These are phyloP conservation scores for Eremochloa ophiuroides DNA, from an alignment of 176 grass and related monocot genomes.

Conservation along the genomic window DNA sequence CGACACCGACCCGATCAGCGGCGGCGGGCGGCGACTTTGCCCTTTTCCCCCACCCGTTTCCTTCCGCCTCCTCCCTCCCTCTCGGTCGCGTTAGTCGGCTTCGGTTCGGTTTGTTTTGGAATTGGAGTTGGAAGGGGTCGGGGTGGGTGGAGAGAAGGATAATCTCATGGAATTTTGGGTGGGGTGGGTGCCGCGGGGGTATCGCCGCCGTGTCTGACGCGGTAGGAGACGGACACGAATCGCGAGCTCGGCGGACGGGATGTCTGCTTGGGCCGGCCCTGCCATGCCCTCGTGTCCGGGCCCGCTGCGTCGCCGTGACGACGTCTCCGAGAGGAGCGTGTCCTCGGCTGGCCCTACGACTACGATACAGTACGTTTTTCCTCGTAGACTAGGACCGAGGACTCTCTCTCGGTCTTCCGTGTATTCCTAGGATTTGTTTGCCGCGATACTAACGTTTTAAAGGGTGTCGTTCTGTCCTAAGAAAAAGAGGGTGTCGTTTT, in stretches of 20 bases:
- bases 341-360: no score
- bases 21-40: neutral
- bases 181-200: neutral
- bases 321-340: neutral
- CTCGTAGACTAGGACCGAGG: no score
- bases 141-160: neutral
- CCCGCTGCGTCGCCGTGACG: neutral
- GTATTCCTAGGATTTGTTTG: no score
- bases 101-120: neutral
- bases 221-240: neutral
- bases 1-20: neutral
- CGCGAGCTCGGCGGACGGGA: neutral
- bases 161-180: neutral
- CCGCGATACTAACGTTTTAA: no score
- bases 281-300: neutral
- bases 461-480: no score
- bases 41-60: neutral
- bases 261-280: neutral
- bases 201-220: neutral
- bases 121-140: slow-evolving; percentile 3
- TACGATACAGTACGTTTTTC: no score
- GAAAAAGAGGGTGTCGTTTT: no score
- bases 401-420: no score
- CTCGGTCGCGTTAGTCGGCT: slow-evolving; percentile 12
- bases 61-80: neutral